These are phyloP conservation scores for Metschnikowia baotianmanensis DNA, from an alignment of 805 yeast species.

Conservation along the genomic window DNA sequence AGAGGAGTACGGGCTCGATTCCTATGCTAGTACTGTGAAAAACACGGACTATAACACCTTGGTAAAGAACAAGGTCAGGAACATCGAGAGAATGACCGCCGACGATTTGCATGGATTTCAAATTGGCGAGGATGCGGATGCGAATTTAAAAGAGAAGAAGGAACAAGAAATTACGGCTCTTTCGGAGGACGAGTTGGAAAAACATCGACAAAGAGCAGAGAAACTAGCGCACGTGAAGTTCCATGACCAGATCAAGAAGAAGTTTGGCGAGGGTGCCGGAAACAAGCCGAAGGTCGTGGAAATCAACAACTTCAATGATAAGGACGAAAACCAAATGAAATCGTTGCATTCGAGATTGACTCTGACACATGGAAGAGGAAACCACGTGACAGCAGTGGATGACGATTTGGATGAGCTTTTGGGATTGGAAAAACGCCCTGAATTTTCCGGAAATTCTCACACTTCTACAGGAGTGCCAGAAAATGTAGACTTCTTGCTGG, in stretches of 20 bases:
- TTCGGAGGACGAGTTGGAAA: slow-evolving; percentile 27
- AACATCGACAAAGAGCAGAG: slow-evolving; percentile 23
- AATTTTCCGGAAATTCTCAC: neutral
- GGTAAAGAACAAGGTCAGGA: slow-evolving; percentile 17
- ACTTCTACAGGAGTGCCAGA: no score
- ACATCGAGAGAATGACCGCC: slow-evolving; percentile 25
- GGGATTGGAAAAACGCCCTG: neutral
- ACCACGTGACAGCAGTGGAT: neutral
- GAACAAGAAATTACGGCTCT: slow-evolving; percentile 22
- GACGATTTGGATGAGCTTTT: slow-evolving; percentile 17
- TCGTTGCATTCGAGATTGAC: slow-evolving; percentile 25
- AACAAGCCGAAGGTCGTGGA: slow-evolving; percentile 28
- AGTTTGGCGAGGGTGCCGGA: slow-evolving; percentile 20
- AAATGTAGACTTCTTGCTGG: slow-evolving; percentile 4
- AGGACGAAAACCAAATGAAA: slow-evolving; percentile 25
- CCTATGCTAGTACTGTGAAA: slow-evolving; percentile 29
- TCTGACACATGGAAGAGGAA: neutral
- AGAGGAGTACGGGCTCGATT: slow-evolving; percentile 39
- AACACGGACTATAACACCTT: slow-evolving; percentile 29
- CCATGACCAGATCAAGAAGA: slow-evolving; percentile 28
- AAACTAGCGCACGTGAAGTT: slow-evolving; percentile 29
- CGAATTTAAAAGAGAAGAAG: no score
- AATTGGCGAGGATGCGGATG: slow-evolving; percentile 30
- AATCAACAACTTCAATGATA: slow-evolving; percentile 30
- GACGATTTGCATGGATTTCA: slow-evolving; percentile 35